Evolutionary conservation across 805 yeast species (phyloP), one percentile per base, ranked within the genome.

Genomic region (Zygotorulaspora sp.): DNA sequence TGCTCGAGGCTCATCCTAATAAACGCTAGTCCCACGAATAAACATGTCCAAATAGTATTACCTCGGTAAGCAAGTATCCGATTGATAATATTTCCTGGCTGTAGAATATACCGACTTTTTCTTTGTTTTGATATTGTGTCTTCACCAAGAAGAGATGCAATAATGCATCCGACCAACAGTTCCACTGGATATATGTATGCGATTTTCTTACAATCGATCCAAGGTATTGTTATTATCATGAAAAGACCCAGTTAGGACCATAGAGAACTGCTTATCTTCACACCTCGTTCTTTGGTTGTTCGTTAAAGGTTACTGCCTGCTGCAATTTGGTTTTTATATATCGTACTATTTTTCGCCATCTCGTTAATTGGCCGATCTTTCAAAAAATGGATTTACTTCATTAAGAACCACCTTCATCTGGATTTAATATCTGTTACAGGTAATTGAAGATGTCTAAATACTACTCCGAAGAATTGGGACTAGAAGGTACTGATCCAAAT

Each of bases 381-480:
- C 6, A 26, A 26, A 26, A 26, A 26, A 14, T 26, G 17, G 4
- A 26, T 9, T 10, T 6, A 26, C 17, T 12, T 14, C 30, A 6
- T 4, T 26, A 14, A 26, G 3, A n/a, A 12, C 15, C 14, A 14
- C n/a, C n/a, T n/a, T n/a, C n/a, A n/a, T n/a, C n/a, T n/a, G n/a
- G n/a, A n/a, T n/a, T n/a, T n/a, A n/a, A n/a, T n/a, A n/a, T 14
- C 3, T 15, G 13, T n/a, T 2, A 31, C 18, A 13, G 23, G 10
- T 14, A 26, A 12, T 28, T 13, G 13, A 20, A 12, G 19, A 43
- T 44, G 46, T 20, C 30, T 33, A 35, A 36, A 22, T 49, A 58
- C 9, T 82, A 81, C 52, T 83, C 96, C 0, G 97, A 90, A n/a
- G 49, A 61, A 15, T 56, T 84, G 9, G 84, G 83, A 0, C 55